Evolutionary conservation across 1,284 basidiomycete genomes (phyloP).

Genomic region (Cystobasidium sp.): DNA sequence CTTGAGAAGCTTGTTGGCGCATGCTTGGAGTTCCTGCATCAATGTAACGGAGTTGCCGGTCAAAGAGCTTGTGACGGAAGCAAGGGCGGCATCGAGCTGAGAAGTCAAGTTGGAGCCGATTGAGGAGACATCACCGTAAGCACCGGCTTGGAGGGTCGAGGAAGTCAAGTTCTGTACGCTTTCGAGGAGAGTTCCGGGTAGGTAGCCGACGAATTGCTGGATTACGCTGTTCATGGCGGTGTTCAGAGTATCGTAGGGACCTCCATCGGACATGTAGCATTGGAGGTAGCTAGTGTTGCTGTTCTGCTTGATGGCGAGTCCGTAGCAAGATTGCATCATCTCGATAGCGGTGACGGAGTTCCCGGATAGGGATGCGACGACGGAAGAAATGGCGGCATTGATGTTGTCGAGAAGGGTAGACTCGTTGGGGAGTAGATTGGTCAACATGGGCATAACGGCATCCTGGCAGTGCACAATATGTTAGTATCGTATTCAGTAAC

Average conservation of each 20-base stretch:
- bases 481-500: not conserved
- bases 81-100: slow-evolving; percentile 51
- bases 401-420: slow-evolving; percentile 48
- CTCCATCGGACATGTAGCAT: slow-evolving; percentile 48
- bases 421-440: slow-evolving; percentile 47
- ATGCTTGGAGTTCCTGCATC: slow-evolving; percentile 49
- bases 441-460: slow-evolving; percentile 49
- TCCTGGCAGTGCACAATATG: slow-evolving; percentile 31
- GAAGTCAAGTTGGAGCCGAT: slow-evolving; percentile 44
- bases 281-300: slow-evolving; percentile 49
- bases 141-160: slow-evolving; percentile 44
- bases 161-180: slow-evolving; percentile 47
- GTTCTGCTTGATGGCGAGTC: slow-evolving; percentile 46
- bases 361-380: slow-evolving; percentile 49
- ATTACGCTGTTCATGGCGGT: slow-evolving; percentile 49
- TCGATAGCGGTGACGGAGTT: slow-evolving; percentile 48
- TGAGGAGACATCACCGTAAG: slow-evolving; percentile 33
- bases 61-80: slow-evolving; percentile 47
- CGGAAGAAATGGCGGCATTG: slow-evolving; percentile 48
- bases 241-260: slow-evolving; percentile 48
- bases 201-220: slow-evolving; percentile 50
- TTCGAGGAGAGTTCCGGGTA: slow-evolving; percentile 46
- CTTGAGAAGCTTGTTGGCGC: slow-evolving; percentile 48
- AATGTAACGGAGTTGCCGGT: slow-evolving; percentile 51
- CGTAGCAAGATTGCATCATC: slow-evolving; percentile 48